A percentile compares a stretch with the other conserved stretches of the same genome.
phyloP scores from a whole-genome alignment of 2,329 filamentous ascomycete species.

The Verticillium klebahnii region DNA sequence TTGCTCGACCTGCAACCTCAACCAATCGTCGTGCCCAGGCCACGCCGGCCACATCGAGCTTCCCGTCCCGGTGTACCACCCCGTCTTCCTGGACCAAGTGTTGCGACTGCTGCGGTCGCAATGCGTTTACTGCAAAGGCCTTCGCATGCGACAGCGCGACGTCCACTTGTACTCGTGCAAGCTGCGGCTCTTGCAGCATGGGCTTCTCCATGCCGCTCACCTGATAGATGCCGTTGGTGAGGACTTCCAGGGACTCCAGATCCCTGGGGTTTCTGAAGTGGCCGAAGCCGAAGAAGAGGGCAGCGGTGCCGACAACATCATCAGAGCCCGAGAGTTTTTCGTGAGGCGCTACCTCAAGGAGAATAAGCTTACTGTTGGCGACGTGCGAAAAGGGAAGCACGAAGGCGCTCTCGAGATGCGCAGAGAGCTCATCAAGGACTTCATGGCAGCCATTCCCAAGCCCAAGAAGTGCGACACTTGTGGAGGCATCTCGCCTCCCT shows the following conservation, averaged over 20 bases:
- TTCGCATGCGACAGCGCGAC: constrained; percentile 72
- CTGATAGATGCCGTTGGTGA: constrained; percentile 50
- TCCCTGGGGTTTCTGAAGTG: constrained; percentile 38
- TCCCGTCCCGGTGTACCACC: constrained; percentile 89
- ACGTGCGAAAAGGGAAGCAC: constrained; percentile 64
- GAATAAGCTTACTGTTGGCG: constrained; percentile 44
- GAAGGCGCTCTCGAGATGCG: constrained; percentile 78
- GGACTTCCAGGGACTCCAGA: constrained; percentile 37
- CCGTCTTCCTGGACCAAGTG: constrained; percentile 92
- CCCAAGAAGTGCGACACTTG: constrained; percentile 65
- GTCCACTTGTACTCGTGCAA: constrained; percentile 80
- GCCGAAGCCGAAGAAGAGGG: constrained; percentile 64
- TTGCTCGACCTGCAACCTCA: constrained; percentile 88
- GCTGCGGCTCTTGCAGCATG: constrained; percentile 78
- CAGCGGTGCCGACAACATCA: constrained; percentile 46
- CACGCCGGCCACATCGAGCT: constrained; percentile 95
- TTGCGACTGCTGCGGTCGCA: constrained; percentile 79
- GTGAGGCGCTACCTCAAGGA: constrained; percentile 67
- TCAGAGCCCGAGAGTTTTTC: constrained; percentile 56
- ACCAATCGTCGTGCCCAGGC: constrained; percentile 77
- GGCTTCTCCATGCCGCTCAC: constrained; percentile 66
- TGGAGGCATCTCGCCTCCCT: constrained; percentile 70
- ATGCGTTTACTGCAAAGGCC: constrained; percentile 85
- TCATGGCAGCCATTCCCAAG: constrained; percentile 68
- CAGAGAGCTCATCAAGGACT: constrained; percentile 72